These are phyloP conservation scores for Quercus glauca DNA, from an alignment of 306 rosid species.

Conservation along the genomic window DNA sequence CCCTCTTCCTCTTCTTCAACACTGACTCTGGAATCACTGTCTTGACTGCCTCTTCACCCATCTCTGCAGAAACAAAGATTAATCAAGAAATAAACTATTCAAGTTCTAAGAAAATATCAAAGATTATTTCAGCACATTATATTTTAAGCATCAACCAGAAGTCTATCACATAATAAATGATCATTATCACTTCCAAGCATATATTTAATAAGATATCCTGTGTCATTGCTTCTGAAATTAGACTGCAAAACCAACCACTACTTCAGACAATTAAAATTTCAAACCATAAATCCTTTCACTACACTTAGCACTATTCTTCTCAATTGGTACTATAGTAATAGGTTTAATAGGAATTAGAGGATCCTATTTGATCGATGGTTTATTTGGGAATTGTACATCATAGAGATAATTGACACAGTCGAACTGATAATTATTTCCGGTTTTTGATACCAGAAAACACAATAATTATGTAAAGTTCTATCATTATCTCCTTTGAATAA, in stretches of 20 bases:
- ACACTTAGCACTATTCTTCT: too few species aligned
- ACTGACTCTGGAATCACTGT: slow-evolving; percentile 68
- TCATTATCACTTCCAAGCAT: too few species aligned
- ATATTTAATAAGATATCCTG: too few species aligned
- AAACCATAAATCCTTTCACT: too few species aligned
- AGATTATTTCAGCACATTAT: neutral
- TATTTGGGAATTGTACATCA: too few species aligned
- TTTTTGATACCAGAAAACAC: neutral
- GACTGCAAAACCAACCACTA: too few species aligned
- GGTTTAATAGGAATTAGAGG: too few species aligned
- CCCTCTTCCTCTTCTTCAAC: slow-evolving; percentile 79
- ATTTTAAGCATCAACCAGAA: neutral
- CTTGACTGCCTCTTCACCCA: slow-evolving; percentile 65
- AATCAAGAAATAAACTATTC: neutral
- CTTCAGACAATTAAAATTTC: too few species aligned
- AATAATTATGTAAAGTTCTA: neutral
- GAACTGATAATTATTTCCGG: neutral
- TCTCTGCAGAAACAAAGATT: slow-evolving; percentile 18
- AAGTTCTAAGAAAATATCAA: neutral
- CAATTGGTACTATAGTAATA: too few species aligned
- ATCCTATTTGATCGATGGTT: too few species aligned
- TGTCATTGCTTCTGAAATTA: too few species aligned
- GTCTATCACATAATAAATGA: too few species aligned
- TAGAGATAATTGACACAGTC: neutral
- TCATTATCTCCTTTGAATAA: neutral